Base-by-base conservation (phyloP, 306 rosid genomes). In the Quercus mongolica region DNA sequence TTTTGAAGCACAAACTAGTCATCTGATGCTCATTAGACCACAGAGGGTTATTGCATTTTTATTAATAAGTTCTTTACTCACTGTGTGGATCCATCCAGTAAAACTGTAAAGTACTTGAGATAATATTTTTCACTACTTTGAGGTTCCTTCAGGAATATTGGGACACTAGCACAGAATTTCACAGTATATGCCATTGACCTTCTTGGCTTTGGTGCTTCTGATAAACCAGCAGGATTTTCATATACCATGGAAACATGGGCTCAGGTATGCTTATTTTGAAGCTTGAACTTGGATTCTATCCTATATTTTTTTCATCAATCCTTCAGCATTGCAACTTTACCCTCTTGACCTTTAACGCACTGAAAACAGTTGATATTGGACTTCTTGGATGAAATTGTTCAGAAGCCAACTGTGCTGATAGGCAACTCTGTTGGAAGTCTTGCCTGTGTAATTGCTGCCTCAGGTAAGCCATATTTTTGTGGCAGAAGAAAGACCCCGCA, bases 371-470 rank as follows among this genome's bases (percentile, higher is more conserved):
- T 94, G 82, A 92, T 94, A 79, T 73, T 94, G 83, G 97, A 92
- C 86, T 94, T 94, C 87, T 67, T 94, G 89, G 85, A 84, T 71
- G 92, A 92, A 83, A 85, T 94, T 63, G 78, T 92, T 83, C 83
- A 83, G 86, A 88, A 82, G 85, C 97, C 97, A 56, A 86, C 98
- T 54, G 97, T 94, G 21, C 87, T 94, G 64, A 82, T 94, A 65
- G 97, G 98, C 72, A 94, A 94, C 83, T 94, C 97, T 35, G 92
- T 94, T 69, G 98, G 97, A 80, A 94, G 98, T 84, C 98, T 94
- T 75, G 98, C 98, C 76, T 94, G 97, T 56, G 84, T 92, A 76
- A 91, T 92, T 81, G 94, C 97, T 74, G 97, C 97, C 80, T 85
- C 98, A 89, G 94, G 97, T 91, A 79, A 63, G 82, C 35, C 31